phyloP scores from a whole-genome alignment of 1,284 basidiomycete species.

The Cryptococcus sp. region DNA sequence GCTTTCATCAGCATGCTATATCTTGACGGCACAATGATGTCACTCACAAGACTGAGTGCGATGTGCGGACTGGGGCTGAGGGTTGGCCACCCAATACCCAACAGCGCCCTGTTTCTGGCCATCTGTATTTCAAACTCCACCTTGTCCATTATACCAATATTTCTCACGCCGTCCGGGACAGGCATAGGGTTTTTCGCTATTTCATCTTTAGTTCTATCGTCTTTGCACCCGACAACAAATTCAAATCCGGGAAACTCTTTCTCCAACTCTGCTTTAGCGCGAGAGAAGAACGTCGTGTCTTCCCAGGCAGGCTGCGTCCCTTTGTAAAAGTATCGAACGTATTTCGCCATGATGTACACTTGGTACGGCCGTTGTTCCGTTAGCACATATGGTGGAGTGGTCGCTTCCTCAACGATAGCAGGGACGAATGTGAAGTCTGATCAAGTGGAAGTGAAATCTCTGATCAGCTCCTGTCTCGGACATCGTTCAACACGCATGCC shows the following conservation, averaged over 20 bases:
- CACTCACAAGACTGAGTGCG: slow-evolving; percentile 14
- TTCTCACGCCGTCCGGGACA: slow-evolving; percentile 18
- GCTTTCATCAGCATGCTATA: no score
- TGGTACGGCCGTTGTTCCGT: slow-evolving; percentile 17
- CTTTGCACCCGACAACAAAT: slow-evolving; percentile 24
- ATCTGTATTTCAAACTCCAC: slow-evolving; percentile 19
- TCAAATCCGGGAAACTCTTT: slow-evolving; percentile 30
- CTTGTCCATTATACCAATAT: slow-evolving; percentile 20
- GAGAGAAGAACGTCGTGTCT: slow-evolving; percentile 12
- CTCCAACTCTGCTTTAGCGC: slow-evolving; percentile 17
- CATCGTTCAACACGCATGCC: not conserved
- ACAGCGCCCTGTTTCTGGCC: slow-evolving; percentile 17
- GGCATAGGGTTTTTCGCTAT: slow-evolving; percentile 9
- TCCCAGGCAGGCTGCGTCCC: slow-evolving; percentile 14
- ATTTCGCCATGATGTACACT: slow-evolving; percentile 29
- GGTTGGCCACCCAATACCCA: slow-evolving; percentile 27
- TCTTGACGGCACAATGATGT: not conserved
- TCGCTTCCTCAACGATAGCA: slow-evolving; percentile 16
- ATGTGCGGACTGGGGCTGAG: slow-evolving; percentile 25
- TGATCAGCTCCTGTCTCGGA: not conserved
- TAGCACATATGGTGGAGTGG: slow-evolving; percentile 11
- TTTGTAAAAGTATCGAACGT: slow-evolving; percentile 24
- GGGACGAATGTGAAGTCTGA: slow-evolving; percentile 18
- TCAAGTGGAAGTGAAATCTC: not conserved
- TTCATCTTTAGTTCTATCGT: slow-evolving; percentile 11